Conservation (phyloP, 352 stramenopile species). For the Pythium grandisporangium region DNA sequence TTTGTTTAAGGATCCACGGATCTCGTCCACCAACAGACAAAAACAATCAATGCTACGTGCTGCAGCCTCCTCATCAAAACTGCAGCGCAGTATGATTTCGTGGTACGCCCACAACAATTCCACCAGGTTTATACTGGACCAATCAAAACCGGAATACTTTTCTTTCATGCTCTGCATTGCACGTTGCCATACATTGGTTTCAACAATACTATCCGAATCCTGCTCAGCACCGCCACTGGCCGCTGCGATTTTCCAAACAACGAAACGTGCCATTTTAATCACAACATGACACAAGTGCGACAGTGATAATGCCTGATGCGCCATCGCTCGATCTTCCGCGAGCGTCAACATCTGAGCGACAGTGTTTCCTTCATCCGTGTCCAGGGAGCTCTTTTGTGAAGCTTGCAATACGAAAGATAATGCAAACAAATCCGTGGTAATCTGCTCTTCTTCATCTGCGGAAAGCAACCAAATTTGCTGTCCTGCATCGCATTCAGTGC, state of each 20-base stretch:
- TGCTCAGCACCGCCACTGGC: not conserved
- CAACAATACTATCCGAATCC: constrained; percentile 9
- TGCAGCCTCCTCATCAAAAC: constrained; percentile 30
- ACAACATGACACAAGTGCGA: constrained; percentile 52
- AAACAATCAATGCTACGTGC: constrained; percentile 55
- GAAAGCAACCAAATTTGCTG: too few relatives aligned
- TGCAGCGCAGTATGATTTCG: constrained; percentile 32
- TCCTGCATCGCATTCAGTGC: too few relatives aligned
- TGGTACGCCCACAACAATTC: constrained; percentile 57
- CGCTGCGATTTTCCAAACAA: constrained; percentile 38
- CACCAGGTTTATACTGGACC: constrained; percentile 45
- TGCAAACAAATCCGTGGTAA: constrained; percentile 65
- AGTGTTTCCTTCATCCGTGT: not conserved
- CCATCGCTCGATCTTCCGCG: constrained; percentile 34
- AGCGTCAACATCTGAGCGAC: constrained; percentile 31
- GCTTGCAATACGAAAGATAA: constrained; percentile 47
- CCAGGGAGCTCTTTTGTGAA: constrained; percentile 2
- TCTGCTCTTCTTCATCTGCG: constrained; percentile 39
- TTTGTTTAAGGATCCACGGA: constrained; percentile 40
- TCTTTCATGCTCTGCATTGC: constrained; percentile 54
- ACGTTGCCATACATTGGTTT: constrained; percentile 25
- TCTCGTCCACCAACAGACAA: constrained; percentile 43
- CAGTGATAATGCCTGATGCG: constrained; percentile 27
- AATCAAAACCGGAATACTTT: constrained; percentile 60
- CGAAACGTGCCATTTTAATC: constrained; percentile 61